phyloP scores from a whole-genome alignment of 2,329 filamentous ascomycete species.

The Proliferodiscus dingleyae region DNA sequence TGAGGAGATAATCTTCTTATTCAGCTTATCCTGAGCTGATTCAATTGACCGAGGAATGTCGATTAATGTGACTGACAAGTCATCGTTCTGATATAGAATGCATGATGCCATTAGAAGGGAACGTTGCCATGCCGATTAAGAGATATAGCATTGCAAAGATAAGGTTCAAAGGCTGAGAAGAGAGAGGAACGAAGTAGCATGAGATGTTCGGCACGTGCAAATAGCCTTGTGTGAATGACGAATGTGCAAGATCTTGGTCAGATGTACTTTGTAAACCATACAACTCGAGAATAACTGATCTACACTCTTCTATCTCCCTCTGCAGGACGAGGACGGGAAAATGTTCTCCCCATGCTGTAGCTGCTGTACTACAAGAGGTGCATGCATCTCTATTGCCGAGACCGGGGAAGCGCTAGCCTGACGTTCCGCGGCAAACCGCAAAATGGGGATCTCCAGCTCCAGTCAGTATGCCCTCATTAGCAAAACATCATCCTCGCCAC shows the following conservation, averaged over 20 bases:
- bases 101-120: slow-evolving; percentile 16
- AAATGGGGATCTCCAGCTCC: not conserved
- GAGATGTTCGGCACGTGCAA: too few species aligned
- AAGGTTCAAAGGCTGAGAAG: not conserved
- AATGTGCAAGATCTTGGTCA: too few species aligned
- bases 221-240: too few species aligned
- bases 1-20: slow-evolving; percentile 34
- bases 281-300: too few species aligned
- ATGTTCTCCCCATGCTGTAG: not conserved
- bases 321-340: too few species aligned
- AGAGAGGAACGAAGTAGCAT: not conserved
- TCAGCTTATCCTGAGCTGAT: slow-evolving; percentile 47
- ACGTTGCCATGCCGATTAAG: not conserved
- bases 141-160: too few species aligned
- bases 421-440: slow-evolving; percentile 5
- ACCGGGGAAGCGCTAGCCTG: slow-evolving; percentile 5
- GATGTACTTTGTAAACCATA: too few species aligned
- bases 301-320: too few species aligned
- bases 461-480: not conserved
- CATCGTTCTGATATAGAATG: slow-evolving; percentile 51
- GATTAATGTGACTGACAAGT: slow-evolving; percentile 50
- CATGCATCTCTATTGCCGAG: slow-evolving; percentile 6
- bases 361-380: too few species aligned
- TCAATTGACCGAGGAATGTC: slow-evolving; percentile 69
- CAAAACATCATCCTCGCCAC: slow-evolving; percentile 2